Evolutionary conservation across 345 rosid genomes (phyloP).

Genomic region (Jatropha curcas): DNA sequence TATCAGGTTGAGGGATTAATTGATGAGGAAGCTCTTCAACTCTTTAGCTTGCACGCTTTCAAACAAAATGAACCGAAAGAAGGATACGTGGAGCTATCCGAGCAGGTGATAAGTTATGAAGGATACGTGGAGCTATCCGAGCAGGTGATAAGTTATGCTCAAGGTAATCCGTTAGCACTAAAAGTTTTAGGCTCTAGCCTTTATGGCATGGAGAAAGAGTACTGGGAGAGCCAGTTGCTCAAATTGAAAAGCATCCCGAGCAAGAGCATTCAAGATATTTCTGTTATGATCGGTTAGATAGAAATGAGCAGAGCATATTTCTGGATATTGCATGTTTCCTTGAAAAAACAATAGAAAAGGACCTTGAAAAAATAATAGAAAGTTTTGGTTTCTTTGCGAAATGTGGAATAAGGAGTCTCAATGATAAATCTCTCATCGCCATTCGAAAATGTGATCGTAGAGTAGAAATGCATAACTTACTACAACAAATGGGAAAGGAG

Average conservation of each 20-base stretch:
- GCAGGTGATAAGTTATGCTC: too few relatives aligned
- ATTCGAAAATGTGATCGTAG: too few relatives aligned
- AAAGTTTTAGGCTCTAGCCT: slow-evolving; percentile 9
- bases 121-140: too few relatives aligned
- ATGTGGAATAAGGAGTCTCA: neutral
- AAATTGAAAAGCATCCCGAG: neutral
- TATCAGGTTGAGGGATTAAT: too few relatives aligned
- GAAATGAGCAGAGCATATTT: neutral
- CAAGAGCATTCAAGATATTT: neutral
- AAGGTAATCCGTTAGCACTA: slow-evolving; percentile 5
- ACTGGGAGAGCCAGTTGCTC: neutral
- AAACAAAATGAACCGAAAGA: too few relatives aligned
- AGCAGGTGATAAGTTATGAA: too few relatives aligned
- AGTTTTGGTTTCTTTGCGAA: neutral
- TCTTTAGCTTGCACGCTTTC: too few relatives aligned
- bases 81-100: too few relatives aligned
- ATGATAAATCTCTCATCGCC: slow-evolving; percentile 4
- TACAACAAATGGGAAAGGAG: neutral
- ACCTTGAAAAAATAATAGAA: neutral
- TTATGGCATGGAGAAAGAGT: neutral
- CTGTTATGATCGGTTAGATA: neutral
- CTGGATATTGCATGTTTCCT: slow-evolving; percentile 15
- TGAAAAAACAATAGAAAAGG: neutral
- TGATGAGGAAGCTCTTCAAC: too few relatives aligned
- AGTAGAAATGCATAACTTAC: too few relatives aligned